phyloP scores from a whole-genome alignment of 768 basidiomycete genomes.

The Termitomyces sp. region DNA sequence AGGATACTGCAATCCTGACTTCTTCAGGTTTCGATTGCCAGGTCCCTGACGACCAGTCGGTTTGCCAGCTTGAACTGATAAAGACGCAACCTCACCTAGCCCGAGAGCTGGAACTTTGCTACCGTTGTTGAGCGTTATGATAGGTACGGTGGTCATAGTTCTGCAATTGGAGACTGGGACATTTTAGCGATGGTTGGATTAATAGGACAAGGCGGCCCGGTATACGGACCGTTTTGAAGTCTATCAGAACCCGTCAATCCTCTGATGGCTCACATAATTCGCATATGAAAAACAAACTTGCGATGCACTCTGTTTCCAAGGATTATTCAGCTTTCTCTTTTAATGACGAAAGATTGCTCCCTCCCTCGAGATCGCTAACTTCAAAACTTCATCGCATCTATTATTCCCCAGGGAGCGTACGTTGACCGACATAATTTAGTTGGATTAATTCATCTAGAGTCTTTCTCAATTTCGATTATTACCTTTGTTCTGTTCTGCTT shows the following conservation, averaged over 20 bases:
- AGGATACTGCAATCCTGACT: constrained; percentile 63
- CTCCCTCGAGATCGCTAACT: no score
- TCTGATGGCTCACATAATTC: no score
- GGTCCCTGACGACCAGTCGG: constrained; percentile 44
- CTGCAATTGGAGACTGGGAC: background rate
- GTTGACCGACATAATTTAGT: no score
- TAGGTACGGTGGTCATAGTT: constrained; percentile 10
- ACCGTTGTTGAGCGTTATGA: constrained; percentile 58
- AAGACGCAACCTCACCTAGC: constrained; percentile 35
- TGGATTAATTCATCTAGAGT: background rate
- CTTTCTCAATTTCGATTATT: background rate
- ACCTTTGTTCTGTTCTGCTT: background rate
- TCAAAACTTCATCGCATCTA: no score
- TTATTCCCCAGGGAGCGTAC: no score
- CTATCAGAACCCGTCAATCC: background rate
- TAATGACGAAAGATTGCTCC: no score
- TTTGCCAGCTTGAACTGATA: background rate
- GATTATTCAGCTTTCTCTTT: no score
- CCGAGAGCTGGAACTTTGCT: constrained; percentile 49
- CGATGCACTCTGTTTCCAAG: no score
- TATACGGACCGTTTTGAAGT: background rate
- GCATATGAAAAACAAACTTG: no score
- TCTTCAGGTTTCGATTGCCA: constrained; percentile 78
- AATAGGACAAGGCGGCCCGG: background rate
- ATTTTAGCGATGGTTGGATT: background rate